Evolutionary conservation across 2,329 filamentous ascomycete genomes (phyloP).

Genomic region (Aspergillus tubingensis): DNA sequence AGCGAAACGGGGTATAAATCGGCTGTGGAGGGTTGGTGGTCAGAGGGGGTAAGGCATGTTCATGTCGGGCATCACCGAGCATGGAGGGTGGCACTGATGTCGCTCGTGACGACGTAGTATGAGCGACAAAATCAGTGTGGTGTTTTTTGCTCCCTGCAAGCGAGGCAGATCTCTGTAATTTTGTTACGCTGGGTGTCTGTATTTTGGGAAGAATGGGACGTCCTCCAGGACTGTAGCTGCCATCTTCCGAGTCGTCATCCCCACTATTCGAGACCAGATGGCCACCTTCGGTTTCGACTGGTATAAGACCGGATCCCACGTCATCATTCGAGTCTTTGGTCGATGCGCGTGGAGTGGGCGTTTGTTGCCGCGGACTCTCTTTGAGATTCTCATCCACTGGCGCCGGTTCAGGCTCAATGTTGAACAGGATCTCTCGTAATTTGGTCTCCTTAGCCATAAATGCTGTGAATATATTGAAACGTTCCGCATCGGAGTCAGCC

Average conservation of each 20-base stretch:
- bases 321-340: slow-evolving; percentile 11
- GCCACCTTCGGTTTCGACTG: slow-evolving; percentile 32
- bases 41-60: slow-evolving; percentile 31
- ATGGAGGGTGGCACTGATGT: slow-evolving; percentile 31
- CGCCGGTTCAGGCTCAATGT: slow-evolving; percentile 47
- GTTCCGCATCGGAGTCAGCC: slow-evolving; percentile 52
- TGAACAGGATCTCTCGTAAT: slow-evolving; percentile 51
- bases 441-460: slow-evolving; percentile 53
- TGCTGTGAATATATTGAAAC: slow-evolving; percentile 55
- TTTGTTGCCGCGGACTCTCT: slow-evolving; percentile 9
- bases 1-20: slow-evolving; percentile 50
- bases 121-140: neutral
- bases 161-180: slow-evolving; percentile 30
- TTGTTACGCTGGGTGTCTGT: slow-evolving; percentile 20
- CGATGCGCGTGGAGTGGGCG: slow-evolving; percentile 10
- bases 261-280: slow-evolving; percentile 10
- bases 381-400: slow-evolving; percentile 15
- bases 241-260: slow-evolving; percentile 29
- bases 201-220: slow-evolving; percentile 47
- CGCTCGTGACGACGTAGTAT: slow-evolving; percentile 20
- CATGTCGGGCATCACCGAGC: slow-evolving; percentile 19
- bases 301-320: slow-evolving; percentile 37
- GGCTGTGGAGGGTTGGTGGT: slow-evolving; percentile 41
- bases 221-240: slow-evolving; percentile 56
- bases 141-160: slow-evolving; percentile 22